Evolutionary conservation across 352 stramenopile species (phyloP).

Genomic region (Pythium sp.): DNA sequence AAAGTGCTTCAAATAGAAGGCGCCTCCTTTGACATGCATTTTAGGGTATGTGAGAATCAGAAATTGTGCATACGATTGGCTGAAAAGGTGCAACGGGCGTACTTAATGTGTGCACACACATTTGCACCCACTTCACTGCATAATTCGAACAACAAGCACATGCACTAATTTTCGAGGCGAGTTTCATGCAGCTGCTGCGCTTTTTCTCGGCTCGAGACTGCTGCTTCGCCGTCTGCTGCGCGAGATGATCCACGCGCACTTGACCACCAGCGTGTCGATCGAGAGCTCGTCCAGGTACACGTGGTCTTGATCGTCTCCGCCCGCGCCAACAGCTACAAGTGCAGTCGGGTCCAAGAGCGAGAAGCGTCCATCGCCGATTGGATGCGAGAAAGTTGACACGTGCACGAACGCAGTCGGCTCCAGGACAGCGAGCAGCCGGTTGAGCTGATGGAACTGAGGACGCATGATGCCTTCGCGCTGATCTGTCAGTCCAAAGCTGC

Average conservation of each 20-base stretch:
- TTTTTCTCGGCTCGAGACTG: constrained; percentile 15
- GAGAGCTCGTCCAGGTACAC: constrained; percentile 18
- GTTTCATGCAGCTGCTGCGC: constrained; percentile 14
- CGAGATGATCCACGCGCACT: constrained; percentile 25
- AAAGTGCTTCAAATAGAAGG: too few species aligned
- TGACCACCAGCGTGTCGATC: constrained; percentile 14
- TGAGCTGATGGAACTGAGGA: constrained; percentile 67
- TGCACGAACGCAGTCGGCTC: constrained; percentile 19
- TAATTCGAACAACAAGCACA: background rate
- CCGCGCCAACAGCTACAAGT: constrained; percentile 13
- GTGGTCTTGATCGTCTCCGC: background rate
- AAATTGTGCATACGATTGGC: background rate
- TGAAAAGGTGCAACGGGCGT: background rate
- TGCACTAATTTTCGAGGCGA: background rate
- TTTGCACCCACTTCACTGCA: background rate
- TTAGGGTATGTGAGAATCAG: too few species aligned
- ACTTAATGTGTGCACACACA: background rate
- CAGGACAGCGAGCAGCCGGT: constrained; percentile 47
- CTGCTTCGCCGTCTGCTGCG: constrained; percentile 11
- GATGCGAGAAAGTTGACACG: constrained; percentile 1
- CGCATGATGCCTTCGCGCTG: constrained; percentile 54
- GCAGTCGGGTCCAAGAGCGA: constrained; percentile 10
- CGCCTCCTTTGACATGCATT: too few species aligned
- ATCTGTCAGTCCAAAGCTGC: constrained; percentile 50
- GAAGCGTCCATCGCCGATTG: constrained; percentile 27